Base-by-base conservation (phyloP, 768 basidiomycete genomes). In the Mycena belliarum region DNA sequence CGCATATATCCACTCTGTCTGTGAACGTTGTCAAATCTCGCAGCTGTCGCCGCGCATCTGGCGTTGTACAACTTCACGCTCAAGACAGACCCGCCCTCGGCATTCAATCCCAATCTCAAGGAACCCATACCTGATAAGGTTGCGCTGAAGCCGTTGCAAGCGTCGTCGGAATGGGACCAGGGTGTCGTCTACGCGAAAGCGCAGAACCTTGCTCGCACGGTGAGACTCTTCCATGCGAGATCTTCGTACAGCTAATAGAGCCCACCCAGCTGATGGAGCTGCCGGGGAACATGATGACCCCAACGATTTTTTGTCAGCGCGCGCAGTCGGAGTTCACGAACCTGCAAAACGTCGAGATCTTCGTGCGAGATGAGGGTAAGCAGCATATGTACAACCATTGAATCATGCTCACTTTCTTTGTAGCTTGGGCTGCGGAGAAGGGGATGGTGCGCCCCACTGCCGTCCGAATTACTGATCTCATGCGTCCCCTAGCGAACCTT, bases 201-300 rank as follows among this genome's bases (percentile, higher is more conserved):
- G 5, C 92, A 93, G 73, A 93, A 93, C 68, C 73, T 90, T 59
- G 89, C 90, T 24, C 81, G 90, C 41, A 91, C 90, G 40, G 88
- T 88, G 70, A 54, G 79, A 57, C 48, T 44, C 44, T 43, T 33
- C 25, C 16, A 20, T 28, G 23, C 47, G n/a, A 48, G 23, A 33
- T 38, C 40, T 56, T 32, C 33, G 26, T 43, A 33, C 52, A 24
- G n/a, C 45, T 47, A 43, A 51, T 18, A 10, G 12, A 38, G 18
- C 21, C 40, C 28, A 45, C 5, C 38, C 48, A 92, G 88, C 78
- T 95, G 45, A 87, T 84, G 85, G 93, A 95, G 72, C 73, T 90
- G 6, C 93, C 93, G 49, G 92, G 84, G 1, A 95, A 95, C 70
- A 83, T 93, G 71, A 76, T 92, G 77, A 93, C 91, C 2, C 93